Evolutionary conservation across 352 stramenopile species (phyloP).

Genomic region (Pythium volutum): DNA sequence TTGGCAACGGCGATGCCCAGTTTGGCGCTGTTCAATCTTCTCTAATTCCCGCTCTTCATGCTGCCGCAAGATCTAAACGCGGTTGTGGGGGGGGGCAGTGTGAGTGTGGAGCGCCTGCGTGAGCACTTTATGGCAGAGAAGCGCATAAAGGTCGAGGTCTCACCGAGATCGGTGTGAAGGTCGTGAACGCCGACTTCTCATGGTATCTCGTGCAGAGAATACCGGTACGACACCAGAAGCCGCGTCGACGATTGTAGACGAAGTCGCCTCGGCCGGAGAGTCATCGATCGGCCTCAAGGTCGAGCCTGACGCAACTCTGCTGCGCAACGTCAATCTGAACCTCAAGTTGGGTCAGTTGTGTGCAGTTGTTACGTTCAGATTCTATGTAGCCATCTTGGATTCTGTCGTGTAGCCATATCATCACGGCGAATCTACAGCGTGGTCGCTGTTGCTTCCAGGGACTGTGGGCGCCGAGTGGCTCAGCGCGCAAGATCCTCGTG

Average conservation of each 20-base stretch:
- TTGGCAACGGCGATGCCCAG: slow-evolving; percentile 88
- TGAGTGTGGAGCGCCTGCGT: slow-evolving; percentile 58
- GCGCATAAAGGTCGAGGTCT: slow-evolving; percentile 78
- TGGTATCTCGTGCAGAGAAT: slow-evolving; percentile 33
- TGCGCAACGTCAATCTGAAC: slow-evolving; percentile 58
- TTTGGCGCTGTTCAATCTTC: slow-evolving; percentile 93
- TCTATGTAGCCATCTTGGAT: too few species aligned
- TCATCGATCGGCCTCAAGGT: slow-evolving; percentile 30
- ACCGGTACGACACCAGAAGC: neutral
- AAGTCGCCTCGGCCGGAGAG: slow-evolving; percentile 32
- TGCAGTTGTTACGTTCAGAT: too few species aligned
- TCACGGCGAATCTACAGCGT: too few species aligned
- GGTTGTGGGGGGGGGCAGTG: slow-evolving; percentile 86
- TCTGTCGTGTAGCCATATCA: too few species aligned
- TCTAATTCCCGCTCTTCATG: slow-evolving; percentile 96
- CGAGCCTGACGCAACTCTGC: slow-evolving; percentile 42
- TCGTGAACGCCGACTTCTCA: slow-evolving; percentile 62
- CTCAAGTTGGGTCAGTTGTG: slow-evolving; percentile 77
- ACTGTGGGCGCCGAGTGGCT: too few species aligned
- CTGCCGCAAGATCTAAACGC: slow-evolving; percentile 94
- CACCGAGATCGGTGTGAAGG: slow-evolving; percentile 47
- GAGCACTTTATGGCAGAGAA: slow-evolving; percentile 72
- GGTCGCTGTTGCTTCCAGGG: too few species aligned
- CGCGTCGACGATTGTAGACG: slow-evolving; percentile 31
- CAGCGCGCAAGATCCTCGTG: too few species aligned